Conservation (phyloP, 2,329 filamentous ascomycete genomes). For the Penicillium hordei region DNA sequence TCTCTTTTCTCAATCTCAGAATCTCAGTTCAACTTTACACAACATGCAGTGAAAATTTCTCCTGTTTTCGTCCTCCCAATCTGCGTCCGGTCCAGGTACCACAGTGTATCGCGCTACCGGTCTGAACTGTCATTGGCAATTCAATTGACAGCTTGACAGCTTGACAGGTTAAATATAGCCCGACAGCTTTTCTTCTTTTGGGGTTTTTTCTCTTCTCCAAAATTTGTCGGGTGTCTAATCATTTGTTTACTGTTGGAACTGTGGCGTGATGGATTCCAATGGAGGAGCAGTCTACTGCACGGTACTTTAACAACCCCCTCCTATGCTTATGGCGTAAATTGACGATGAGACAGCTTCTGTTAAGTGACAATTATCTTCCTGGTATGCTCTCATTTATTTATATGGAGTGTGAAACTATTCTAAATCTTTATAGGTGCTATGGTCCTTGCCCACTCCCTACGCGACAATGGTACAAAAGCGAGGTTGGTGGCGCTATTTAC, state of each 20-base stretch:
- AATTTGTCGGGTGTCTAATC: not conserved
- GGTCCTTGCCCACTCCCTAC: conserved; percentile 89
- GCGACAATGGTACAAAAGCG: conserved; percentile 83
- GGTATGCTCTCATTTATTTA: conserved; percentile 54
- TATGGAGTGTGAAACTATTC: not conserved
- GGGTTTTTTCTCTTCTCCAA: not conserved
- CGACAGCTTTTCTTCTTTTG: not conserved
- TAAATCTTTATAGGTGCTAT: conserved; percentile 71
- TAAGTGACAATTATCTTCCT: conserved; percentile 90
- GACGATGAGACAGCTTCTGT: conserved; percentile 66
- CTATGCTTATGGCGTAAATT: conserved; percentile 2
- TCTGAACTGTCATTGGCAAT: conserved; percentile 16
- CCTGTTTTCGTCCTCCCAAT: conserved; percentile 22
- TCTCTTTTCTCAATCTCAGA: not conserved
- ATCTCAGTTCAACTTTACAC: not conserved
- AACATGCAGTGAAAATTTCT: conserved; percentile 14
- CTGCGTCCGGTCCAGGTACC: conserved; percentile 24
- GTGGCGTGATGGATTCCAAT: conserved; percentile 40
- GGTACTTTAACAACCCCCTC: conserved; percentile 43
- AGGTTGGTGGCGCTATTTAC: conserved; percentile 84
- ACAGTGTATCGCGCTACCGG: conserved; percentile 19
- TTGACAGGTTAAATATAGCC: conserved; percentile 16
- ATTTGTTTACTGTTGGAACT: conserved; percentile 1
- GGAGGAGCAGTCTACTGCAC: conserved; percentile 66
- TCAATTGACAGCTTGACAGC: no score